Percentiles rank a stretch among this genome's conserved stretches.
Conservation (phyloP, 495 filamentous ascomycete species). For the Neurospora intermedia region DNA sequence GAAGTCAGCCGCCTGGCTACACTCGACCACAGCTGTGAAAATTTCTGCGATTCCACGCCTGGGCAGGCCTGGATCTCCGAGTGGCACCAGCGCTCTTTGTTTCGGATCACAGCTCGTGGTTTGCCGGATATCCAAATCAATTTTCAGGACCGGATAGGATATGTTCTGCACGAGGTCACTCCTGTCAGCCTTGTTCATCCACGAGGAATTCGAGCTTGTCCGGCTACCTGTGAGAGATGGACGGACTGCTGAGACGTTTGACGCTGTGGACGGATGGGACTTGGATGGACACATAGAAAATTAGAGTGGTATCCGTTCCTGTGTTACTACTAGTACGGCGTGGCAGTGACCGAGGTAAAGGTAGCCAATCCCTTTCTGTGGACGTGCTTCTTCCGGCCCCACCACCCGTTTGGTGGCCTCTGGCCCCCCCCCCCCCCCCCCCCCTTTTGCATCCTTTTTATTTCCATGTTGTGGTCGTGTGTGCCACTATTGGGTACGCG, state of each 20-base stretch:
- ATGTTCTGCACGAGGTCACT: neutral
- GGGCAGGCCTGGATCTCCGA: neutral
- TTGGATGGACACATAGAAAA: neutral
- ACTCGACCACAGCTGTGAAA: neutral
- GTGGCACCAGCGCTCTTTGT: neutral
- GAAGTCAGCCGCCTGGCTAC: neutral
- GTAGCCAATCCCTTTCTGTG: neutral
- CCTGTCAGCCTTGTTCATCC: neutral
- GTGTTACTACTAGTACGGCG: neutral
- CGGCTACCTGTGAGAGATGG: no score
- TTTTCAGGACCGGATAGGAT: neutral
- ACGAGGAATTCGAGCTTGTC: neutral
- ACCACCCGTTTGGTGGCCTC: neutral
- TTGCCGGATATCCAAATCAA: neutral
- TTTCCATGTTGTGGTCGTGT: neutral
- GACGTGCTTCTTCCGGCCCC: neutral
- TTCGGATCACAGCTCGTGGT: neutral
- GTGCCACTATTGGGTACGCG: neutral
- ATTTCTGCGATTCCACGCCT: neutral
- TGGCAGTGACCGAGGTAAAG: neutral
- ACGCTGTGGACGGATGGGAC: neutral
- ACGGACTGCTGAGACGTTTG: neutral
- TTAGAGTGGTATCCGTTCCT: neutral
- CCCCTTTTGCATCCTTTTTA: neutral
- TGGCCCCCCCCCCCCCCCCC: no score